Base-by-base conservation (phyloP, 2,329 filamentous ascomycete species). In the Tympanopsis confertula region DNA sequence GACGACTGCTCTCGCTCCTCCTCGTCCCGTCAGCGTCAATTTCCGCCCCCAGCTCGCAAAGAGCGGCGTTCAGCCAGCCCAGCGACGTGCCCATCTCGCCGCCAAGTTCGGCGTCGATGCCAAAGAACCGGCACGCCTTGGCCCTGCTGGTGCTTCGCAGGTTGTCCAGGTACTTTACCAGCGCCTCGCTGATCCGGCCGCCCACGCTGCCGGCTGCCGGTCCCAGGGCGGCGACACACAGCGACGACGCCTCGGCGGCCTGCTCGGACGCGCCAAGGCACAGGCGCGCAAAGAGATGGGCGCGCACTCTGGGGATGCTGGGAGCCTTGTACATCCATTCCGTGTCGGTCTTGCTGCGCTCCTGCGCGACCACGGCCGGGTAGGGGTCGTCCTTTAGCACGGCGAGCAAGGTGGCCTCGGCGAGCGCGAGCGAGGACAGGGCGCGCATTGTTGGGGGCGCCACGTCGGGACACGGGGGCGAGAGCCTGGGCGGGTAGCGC, bases 271-370 rank as follows among this genome's bases (percentile, higher is more conserved):
- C 86, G 0, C 87, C 86, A 10, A 96, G 70, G 54, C 87, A 96
- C 5, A 96, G 66, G 1, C 89, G 71, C 2, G 87, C 87, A 52
- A 93, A 93, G 2, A 98, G 68, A 50, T 93, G 80, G 5, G 86
- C 86, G 35, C 89, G 78, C 14, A 94, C 87, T 53, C 89, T 88
- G 20, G 87, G 83, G 36, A 95, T 85, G 37, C 86, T 78, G 1
- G 89, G 86, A 0, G 86, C 74, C 50, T 83, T 86, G 57, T 91
- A 93, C 87, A 96, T 96, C 89, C 89, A 98, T 47, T 96, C 89
- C 43, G 74, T 86, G 56, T 88, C 86, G 47, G 81, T 78, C 38
- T 80, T 75, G 52, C 94, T 93, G 35, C 88, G 73, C 40, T 81
- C 76, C 50, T 94, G 85, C 1, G 86, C 78, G 2, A 94, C 81